A percentile compares a stretch with the other conserved stretches of the same genome.
These are phyloP conservation scores for Mucor ambiguus DNA, from an alignment of 371 early-diverging fungal genomes.

Conservation along the genomic window DNA sequence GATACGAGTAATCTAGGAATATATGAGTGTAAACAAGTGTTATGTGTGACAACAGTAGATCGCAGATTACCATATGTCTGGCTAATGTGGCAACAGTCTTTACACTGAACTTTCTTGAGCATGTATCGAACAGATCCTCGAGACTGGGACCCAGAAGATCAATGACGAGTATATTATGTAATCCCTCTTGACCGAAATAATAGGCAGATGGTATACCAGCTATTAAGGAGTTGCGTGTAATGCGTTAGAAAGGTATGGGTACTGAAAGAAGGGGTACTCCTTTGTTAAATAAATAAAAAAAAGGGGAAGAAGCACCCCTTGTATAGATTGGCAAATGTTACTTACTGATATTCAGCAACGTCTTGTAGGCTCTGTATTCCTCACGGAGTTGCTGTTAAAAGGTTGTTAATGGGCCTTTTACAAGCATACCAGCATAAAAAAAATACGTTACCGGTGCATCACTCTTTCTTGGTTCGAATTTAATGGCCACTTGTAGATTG, in stretches of 20 bases:
- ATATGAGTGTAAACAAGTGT: neutral
- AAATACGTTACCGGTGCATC: conserved; percentile 78
- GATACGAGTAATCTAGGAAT: conserved; percentile 76
- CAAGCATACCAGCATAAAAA: neutral
- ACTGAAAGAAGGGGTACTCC: neutral
- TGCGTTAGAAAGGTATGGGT: neutral
- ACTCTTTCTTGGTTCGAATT: conserved; percentile 91
- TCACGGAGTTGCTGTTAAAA: conserved; percentile 74
- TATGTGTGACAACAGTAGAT: neutral
- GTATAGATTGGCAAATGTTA: neutral
- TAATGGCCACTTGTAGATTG: conserved; percentile 86
- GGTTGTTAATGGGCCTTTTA: neutral
- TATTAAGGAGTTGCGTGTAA: conserved; percentile 21
- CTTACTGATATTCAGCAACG: conserved; percentile 75
- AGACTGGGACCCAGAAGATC: conserved; percentile 95
- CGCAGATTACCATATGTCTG: conserved; percentile 79
- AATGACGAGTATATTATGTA: conserved; percentile 93
- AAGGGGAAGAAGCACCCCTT: neutral
- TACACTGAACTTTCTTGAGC: conserved; percentile 84
- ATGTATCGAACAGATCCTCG: conserved; percentile 96
- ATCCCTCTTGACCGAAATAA: conserved; percentile 95
- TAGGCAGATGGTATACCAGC: conserved; percentile 87
- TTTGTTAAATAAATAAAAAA: neutral
- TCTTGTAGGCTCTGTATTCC: conserved; percentile 91
- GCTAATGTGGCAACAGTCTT: conserved; percentile 96